These are phyloP conservation scores for Ajuga reptans DNA, from an alignment of 305 asterid genomes.

Conservation along the genomic window DNA sequence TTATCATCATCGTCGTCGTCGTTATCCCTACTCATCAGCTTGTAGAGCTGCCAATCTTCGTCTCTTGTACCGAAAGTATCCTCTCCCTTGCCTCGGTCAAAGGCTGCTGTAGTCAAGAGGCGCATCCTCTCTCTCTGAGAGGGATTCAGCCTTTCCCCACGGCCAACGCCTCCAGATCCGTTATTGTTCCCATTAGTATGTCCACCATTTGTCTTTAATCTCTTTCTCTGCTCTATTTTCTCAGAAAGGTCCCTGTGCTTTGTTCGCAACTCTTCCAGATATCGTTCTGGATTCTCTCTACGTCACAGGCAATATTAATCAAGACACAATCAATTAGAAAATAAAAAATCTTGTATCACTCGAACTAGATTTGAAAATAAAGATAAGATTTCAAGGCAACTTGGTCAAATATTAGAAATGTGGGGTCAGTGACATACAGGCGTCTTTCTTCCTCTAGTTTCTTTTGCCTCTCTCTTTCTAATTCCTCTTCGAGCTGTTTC, in stretches of 20 bases:
- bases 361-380: background rate
- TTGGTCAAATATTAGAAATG: background rate
- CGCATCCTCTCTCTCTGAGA: slow-evolving; percentile 97
- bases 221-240: slow-evolving; percentile 82
- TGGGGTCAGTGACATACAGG: slow-evolving; percentile 42
- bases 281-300: slow-evolving; percentile 83
- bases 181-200: slow-evolving; percentile 64
- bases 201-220: slow-evolving; percentile 64
- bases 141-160: slow-evolving; percentile 87
- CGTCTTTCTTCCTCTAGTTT: slow-evolving; percentile 93
- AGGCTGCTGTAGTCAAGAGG: slow-evolving; percentile 90
- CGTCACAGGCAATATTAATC: background rate
- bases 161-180: slow-evolving; percentile 85
- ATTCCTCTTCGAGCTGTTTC: slow-evolving; percentile 76
- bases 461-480: slow-evolving; percentile 75
- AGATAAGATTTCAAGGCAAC: background rate
- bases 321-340: background rate
- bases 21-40: slow-evolving; percentile 85
- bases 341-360: background rate
- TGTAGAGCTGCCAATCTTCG: slow-evolving; percentile 98
- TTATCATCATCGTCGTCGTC: slow-evolving; percentile 83
- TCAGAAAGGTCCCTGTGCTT: slow-evolving; percentile 70
- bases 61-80: slow-evolving; percentile 88
- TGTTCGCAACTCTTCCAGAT: slow-evolving; percentile 76
- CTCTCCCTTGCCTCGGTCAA: slow-evolving; percentile 96